Conservation (phyloP, 352 stramenopile species). For the Pythium oligandrum region DNA sequence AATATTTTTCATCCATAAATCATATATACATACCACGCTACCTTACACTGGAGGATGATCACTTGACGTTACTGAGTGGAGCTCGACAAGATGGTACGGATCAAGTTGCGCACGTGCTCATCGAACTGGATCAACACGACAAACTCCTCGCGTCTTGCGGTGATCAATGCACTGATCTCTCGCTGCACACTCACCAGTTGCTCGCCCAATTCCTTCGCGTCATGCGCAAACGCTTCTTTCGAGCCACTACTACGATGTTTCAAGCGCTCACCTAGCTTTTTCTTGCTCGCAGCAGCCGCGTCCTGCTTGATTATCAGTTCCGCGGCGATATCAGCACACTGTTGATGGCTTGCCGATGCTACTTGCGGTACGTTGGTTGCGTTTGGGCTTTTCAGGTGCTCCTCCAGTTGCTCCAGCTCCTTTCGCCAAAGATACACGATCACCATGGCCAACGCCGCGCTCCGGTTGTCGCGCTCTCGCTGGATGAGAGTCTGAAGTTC, state of each 20-base stretch:
- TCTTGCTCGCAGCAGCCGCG: not conserved
- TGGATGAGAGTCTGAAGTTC: constrained; percentile 31
- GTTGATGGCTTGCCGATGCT: constrained; percentile 3
- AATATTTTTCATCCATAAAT: too few relatives aligned
- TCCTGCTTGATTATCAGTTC: not conserved
- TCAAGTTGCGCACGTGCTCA: constrained; percentile 1
- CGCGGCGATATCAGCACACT: constrained; percentile 1
- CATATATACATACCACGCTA: too few relatives aligned
- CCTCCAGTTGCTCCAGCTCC: not conserved
- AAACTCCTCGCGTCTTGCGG: constrained; percentile 1
- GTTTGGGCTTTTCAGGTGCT: not conserved
- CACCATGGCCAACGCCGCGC: constrained; percentile 39
- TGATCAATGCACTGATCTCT: not conserved
- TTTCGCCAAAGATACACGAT: constrained; percentile 27
- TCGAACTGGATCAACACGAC: constrained; percentile 2
- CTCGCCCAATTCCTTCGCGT: constrained; percentile 1
- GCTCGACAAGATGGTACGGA: not conserved
- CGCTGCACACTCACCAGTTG: not conserved
- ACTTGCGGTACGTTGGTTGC: constrained; percentile 5
- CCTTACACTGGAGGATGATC: too few relatives aligned
- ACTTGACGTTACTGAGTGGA: too few relatives aligned
- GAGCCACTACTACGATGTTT: not conserved
- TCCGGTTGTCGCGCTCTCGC: constrained; percentile 23
- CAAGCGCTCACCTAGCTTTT: constrained; percentile 1
- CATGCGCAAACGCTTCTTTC: not conserved